Evolutionary conservation across 2,329 filamentous ascomycete species (phyloP).

Genomic region (Grosmannia serpens): DNA sequence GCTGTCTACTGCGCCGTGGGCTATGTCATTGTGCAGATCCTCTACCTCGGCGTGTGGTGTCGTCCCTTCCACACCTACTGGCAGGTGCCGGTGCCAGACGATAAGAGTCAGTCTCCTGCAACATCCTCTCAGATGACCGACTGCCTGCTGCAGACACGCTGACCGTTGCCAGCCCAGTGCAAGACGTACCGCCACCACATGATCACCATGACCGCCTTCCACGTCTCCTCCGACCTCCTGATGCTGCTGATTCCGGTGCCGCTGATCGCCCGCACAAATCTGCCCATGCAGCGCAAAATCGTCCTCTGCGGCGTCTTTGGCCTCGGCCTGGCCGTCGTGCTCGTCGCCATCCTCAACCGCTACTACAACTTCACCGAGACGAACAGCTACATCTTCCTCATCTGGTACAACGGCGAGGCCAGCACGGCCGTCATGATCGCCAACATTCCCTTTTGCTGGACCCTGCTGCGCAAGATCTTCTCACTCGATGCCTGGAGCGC

Average conservation of each 20-base stretch:
- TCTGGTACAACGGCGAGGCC: conserved; percentile 49
- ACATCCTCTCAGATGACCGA: too few relatives aligned
- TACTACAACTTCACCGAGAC: conserved; percentile 48
- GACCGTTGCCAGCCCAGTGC: conserved; percentile 23
- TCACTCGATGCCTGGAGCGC: conserved; percentile 12
- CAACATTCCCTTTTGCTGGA: conserved; percentile 50
- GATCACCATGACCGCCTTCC: conserved; percentile 34
- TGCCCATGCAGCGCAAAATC: conserved; percentile 30
- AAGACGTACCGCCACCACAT: conserved; percentile 34
- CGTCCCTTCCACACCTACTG: conserved; percentile 39
- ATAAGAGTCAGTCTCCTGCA: conserved; percentile 16
- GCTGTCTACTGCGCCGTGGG: conserved; percentile 13
- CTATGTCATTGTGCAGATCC: conserved; percentile 10
- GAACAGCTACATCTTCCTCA: conserved; percentile 43
- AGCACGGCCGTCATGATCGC: conserved; percentile 48
- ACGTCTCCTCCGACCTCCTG: conserved; percentile 32
- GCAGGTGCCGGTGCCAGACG: conserved; percentile 28
- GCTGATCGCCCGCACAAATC: conserved; percentile 27
- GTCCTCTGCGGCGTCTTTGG: conserved; percentile 43
- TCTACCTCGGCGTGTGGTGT: conserved; percentile 32
- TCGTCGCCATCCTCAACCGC: conserved; percentile 48
- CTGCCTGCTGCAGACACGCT: too few relatives aligned
- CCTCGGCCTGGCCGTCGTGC: conserved; percentile 40
- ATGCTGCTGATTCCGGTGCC: conserved; percentile 34
- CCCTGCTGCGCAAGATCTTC: conserved; percentile 35